Conservation (phyloP, 129 eudicot genomes). For the Escallonia herrerae region DNA sequence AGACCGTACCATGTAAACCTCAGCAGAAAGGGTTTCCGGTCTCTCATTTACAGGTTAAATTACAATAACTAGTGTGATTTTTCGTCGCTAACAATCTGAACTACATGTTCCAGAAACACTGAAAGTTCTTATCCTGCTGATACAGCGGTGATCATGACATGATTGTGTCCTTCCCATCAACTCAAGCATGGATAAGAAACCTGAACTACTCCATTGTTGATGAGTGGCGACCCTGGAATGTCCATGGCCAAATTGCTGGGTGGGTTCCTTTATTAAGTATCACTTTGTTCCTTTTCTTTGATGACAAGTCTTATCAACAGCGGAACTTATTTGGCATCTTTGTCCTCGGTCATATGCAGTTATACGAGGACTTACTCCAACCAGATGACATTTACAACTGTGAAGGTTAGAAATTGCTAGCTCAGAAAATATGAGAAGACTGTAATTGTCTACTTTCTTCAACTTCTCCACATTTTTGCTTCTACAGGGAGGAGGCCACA, state of each 20-base stretch:
- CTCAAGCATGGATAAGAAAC: conserved; percentile 56
- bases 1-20: conserved; percentile 40
- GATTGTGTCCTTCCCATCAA: conserved; percentile 31
- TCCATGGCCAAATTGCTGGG: conserved; percentile 59
- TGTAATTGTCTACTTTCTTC: neutral
- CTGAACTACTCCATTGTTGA: conserved; percentile 40
- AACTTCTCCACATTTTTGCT: too few species aligned
- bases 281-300: neutral
- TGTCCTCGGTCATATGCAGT: conserved; percentile 6
- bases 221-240: conserved; percentile 66
- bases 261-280: conserved; percentile 9
- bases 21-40: conserved; percentile 40
- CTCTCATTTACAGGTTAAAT: conserved; percentile 41
- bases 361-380: conserved; percentile 46
- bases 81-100: too few species aligned
- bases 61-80: neutral
- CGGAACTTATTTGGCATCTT: neutral
- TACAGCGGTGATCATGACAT: conserved; percentile 67
- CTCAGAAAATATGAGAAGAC: neutral
- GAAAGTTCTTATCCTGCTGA: neutral
- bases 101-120: too few species aligned
- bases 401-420: conserved; percentile 41
- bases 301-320: neutral
- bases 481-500: conserved; percentile 53
- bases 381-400: conserved; percentile 48